Evolutionary conservation across 1,139 yeast species (phyloP), one percentile per base, ranked within the genome.

Genomic region (Yamadazyma epiphylla): DNA sequence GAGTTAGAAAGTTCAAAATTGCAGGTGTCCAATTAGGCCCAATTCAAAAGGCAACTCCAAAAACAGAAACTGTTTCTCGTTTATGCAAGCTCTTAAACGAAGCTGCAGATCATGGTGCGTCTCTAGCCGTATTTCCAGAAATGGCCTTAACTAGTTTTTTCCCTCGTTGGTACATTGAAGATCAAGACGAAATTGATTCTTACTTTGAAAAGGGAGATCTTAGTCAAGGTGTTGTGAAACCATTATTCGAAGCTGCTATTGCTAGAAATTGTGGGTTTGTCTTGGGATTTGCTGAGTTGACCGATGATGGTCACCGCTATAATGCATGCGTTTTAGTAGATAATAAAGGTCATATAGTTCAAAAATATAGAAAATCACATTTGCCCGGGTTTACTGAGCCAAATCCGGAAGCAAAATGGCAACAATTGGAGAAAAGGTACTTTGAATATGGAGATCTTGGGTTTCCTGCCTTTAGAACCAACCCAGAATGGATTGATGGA

Each of bases 201-300:
- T 59, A 45, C 37, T 59, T 55, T 28, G 62, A 55, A 33, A 50
- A 46, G 22, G 62, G 64, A 8, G 63, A 58, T 32, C 49, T 59
- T 23, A 26, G 36, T n/a, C 39, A 43, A 29, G 37, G 46, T 22
- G 43, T 30, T 3, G 43, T 52, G 10, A 51, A 52, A 28, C 59
- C 61, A 16, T 42, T 60, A 26, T 60, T 60, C 32, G 57, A 53
- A n/a, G 45, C 46, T 9, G 58, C 64, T 9, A 45, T 40, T 24
- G 41, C 41, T 19, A 33, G 41, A 31, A 37, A 37, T 13, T 48
- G 53, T 32, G 63, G 62, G 1, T 57, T 59, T 29, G 56, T 48
- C 27, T 41, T 59, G 15, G 64, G 65, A 0, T 59, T 57, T 30
- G 64, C 64, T 8, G 65, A 58, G 41, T 37, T 55, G 24, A 55